phyloP scores from a whole-genome alignment of 257 asterid species.

The Solanum virginianum region DNA sequence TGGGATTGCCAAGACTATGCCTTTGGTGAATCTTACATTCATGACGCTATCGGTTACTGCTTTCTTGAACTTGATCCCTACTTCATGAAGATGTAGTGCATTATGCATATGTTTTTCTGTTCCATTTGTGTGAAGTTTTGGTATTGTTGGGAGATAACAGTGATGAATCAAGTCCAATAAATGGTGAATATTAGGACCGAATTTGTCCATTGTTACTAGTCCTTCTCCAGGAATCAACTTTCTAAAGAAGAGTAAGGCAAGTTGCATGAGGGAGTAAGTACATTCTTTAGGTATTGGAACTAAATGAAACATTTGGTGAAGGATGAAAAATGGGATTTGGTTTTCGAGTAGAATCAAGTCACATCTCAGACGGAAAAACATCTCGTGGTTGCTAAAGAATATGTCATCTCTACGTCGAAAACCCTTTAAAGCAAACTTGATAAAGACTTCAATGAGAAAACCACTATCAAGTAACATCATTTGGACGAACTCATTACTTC shows the following conservation, averaged over 20 bases:
- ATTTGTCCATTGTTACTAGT: not conserved
- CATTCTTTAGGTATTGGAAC: slow-evolving; percentile 25
- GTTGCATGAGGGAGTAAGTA: slow-evolving; percentile 19
- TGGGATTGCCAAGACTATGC: slow-evolving; percentile 24
- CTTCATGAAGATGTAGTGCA: slow-evolving; percentile 7
- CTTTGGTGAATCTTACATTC: slow-evolving; percentile 9
- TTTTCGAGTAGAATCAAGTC: slow-evolving; percentile 42
- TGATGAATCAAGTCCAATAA: slow-evolving; percentile 41
- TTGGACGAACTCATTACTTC: slow-evolving; percentile 23
- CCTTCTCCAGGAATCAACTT: slow-evolving; percentile 15
- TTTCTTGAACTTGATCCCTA: slow-evolving; percentile 22
- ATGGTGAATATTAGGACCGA: slow-evolving; percentile 20
- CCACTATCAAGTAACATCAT: slow-evolving; percentile 39
- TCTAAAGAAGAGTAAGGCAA: slow-evolving; percentile 29
- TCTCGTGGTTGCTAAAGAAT: slow-evolving; percentile 4
- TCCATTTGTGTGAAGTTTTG: not conserved
- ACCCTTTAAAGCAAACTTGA: slow-evolving; percentile 11
- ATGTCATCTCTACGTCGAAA: slow-evolving; percentile 48
- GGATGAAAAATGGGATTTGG: slow-evolving; percentile 38
- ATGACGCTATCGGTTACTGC: slow-evolving; percentile 4
- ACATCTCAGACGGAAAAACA: slow-evolving; percentile 12
- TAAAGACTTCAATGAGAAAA: slow-evolving; percentile 43
- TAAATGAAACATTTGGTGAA: slow-evolving; percentile 25
- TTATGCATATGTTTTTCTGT: not conserved
- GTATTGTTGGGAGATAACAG: slow-evolving; percentile 25